Evolutionary conservation across 805 yeast species (phyloP), one percentile per base, ranked within the genome.

Genomic region (Sugiyamaella floridensis): DNA sequence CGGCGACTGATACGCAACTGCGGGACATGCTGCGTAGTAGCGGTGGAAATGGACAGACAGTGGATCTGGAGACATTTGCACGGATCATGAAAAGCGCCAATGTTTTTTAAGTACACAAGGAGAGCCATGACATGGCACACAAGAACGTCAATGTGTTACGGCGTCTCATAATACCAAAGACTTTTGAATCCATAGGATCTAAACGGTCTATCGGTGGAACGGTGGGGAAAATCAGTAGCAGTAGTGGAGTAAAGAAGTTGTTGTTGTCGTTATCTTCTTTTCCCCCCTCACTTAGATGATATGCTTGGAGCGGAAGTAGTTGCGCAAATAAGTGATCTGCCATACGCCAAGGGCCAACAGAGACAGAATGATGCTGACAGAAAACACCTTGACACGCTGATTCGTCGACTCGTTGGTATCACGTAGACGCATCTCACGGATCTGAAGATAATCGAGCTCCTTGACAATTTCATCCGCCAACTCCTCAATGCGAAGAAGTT

Each of bases 351-450:
- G 80, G 22, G 81, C 80, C 49, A 89, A 66, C 67, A 93, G 78
- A 40, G 89, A 76, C 41, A 84, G 29, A 54, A 89, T 76, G 55
- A 89, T 80, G 45, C 82, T 64, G 32, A 86, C 62, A 14, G 96
- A 87, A 69, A 93, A 93, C 73, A 84, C 82, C 73, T 89, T 84
- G 54, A 92, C 97, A 68, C 99, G 83, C 61, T 85, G 77, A 73
- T 93, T 93, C 49, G 99, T 93, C 43, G 95, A 84, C 75, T 93
- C 99, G 71, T 93, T 93, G 49, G 99, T 93, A 69, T 93, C 95
- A 75, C 99, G 86, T 71, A 93, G 77, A 71, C 88, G 81, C 70
- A 84, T 92, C 72, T 93, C 99, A 73, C 99, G 86, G 55, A 71
- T 72, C 65, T 85, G 85, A 73, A 93, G 79, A 71, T 92, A 93